Evolutionary conservation across 1,284 basidiomycete species (phyloP).

Genomic region (Malassezia restricta): DNA sequence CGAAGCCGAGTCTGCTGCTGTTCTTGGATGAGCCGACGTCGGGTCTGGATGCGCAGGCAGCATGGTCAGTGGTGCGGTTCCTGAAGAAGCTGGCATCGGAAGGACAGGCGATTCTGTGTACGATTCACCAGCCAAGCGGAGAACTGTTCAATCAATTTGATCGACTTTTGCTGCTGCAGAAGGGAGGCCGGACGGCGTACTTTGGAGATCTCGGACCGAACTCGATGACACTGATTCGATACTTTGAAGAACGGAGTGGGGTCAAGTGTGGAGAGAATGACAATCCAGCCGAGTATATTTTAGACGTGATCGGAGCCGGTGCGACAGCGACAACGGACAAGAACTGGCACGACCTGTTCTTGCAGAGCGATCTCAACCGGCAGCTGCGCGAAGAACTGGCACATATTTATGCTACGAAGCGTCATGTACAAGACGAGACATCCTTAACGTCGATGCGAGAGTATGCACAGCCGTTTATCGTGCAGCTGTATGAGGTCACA

Average conservation of each 20-base stretch:
- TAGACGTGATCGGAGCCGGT: constrained; percentile 39
- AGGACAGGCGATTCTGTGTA: constrained; percentile 45
- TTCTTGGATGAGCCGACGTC: constrained; percentile 42
- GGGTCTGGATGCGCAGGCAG: constrained; percentile 25
- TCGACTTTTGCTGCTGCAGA: constrained; percentile 29
- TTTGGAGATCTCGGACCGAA: constrained; percentile 62
- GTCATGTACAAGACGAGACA: not conserved
- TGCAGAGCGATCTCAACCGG: constrained; percentile 19
- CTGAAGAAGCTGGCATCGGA: constrained; percentile 43
- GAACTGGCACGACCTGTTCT: constrained; percentile 36
- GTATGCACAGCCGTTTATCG: constrained; percentile 30
- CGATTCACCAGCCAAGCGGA: constrained; percentile 47
- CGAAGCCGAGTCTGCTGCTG: constrained; percentile 32
- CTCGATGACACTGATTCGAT: constrained; percentile 54
- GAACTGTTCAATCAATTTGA: constrained; percentile 35
- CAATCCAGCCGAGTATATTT: constrained; percentile 38
- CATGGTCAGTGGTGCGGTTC: constrained; percentile 38
- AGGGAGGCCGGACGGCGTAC: constrained; percentile 31
- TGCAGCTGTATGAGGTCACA: constrained; percentile 38
- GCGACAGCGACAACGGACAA: constrained; percentile 30
- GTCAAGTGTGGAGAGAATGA: constrained; percentile 40
- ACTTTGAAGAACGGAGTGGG: constrained; percentile 60
- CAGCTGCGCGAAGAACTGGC: constrained; percentile 19
- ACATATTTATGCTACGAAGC: constrained; percentile 9
- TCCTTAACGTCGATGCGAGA: constrained; percentile 18